phyloP scores from a whole-genome alignment of 2,329 filamentous ascomycete genomes.

The Pseudocercospora fijiensis region DNA sequence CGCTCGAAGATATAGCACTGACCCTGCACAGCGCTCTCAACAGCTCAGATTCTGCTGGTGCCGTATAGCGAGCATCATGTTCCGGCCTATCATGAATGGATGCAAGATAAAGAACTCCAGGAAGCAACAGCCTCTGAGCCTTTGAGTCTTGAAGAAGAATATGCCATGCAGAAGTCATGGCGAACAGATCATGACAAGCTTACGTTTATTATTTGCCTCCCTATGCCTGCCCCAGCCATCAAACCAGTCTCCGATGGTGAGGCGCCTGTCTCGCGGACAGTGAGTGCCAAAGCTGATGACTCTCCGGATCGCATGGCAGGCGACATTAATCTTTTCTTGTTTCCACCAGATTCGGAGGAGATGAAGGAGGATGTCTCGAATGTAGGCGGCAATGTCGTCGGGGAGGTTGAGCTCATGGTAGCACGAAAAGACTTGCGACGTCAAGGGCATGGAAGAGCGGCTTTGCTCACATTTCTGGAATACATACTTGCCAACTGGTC shows the following conservation, averaged over 20 bases:
- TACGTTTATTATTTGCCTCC: conserved; percentile 80
- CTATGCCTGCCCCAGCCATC: conserved; percentile 3
- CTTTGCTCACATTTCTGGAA: conserved; percentile 65
- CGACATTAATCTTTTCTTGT: conserved; percentile 68
- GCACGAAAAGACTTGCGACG: conserved; percentile 59
- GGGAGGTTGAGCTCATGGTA: conserved; percentile 87
- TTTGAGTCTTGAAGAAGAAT: conserved; percentile 76
- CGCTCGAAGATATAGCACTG: neutral
- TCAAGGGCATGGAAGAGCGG: conserved; percentile 63
- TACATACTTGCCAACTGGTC: conserved; percentile 61
- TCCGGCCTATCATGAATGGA: conserved; percentile 81
- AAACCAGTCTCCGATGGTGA: neutral
- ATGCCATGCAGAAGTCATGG: conserved; percentile 89
- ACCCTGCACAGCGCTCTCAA: conserved; percentile 41
- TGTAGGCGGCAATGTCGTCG: conserved; percentile 47
- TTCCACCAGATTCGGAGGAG: conserved; percentile 51
- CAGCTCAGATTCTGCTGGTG: conserved; percentile 68
- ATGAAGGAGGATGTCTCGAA: conserved; percentile 44
- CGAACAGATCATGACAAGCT: conserved; percentile 78
- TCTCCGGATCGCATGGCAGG: conserved; percentile 50
- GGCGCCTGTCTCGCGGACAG: neutral
- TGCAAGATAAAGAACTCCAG: conserved; percentile 81
- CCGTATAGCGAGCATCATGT: conserved; percentile 85
- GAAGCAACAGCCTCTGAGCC: conserved; percentile 84
- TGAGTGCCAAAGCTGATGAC: conserved; percentile 52